Conservation (phyloP, 768 basidiomycete species). For the Collybiopsis luxurians region DNA sequence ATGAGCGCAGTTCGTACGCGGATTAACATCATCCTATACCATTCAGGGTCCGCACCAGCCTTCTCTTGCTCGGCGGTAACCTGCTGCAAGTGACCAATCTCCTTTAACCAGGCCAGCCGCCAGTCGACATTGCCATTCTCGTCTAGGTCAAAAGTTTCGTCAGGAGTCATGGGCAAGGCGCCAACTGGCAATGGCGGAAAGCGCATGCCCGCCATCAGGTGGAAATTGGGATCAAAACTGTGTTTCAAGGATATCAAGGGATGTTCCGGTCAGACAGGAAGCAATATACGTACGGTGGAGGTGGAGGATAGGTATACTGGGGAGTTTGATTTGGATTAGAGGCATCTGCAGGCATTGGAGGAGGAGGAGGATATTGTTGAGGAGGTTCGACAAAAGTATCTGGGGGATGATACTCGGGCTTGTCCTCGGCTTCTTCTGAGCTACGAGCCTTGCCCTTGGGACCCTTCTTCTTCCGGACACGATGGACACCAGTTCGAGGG, state of each 20-base stretch:
- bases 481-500: conserved; percentile 85
- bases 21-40: conserved; percentile 84
- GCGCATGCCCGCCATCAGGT: conserved; percentile 66
- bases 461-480: conserved; percentile 83
- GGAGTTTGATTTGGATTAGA: conserved; percentile 54
- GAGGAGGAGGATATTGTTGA: conserved; percentile 52
- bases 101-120: conserved; percentile 78
- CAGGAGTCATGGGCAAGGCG: conserved; percentile 58
- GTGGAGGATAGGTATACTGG: conserved; percentile 58
- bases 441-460: conserved; percentile 51
- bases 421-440: conserved; percentile 50
- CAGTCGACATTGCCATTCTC: conserved; percentile 81
- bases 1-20: conserved; percentile 74
- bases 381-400: conserved; percentile 57
- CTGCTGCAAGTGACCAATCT: conserved; percentile 70
- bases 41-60: conserved; percentile 75
- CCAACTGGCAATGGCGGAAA: conserved; percentile 49
- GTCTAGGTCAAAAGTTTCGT: conserved; percentile 68
- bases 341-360: conserved; percentile 58
- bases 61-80: conserved; percentile 83
- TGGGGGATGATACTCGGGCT: conserved; percentile 62
- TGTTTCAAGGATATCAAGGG: conserved; percentile 9
- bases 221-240: conserved; percentile 75
- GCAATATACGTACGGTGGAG: conserved; percentile 48
- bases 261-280: conserved; percentile 6